Evolutionary conservation across 495 filamentous ascomycete species (phyloP).

Genomic region (Oleoguttula mirabilis): DNA sequence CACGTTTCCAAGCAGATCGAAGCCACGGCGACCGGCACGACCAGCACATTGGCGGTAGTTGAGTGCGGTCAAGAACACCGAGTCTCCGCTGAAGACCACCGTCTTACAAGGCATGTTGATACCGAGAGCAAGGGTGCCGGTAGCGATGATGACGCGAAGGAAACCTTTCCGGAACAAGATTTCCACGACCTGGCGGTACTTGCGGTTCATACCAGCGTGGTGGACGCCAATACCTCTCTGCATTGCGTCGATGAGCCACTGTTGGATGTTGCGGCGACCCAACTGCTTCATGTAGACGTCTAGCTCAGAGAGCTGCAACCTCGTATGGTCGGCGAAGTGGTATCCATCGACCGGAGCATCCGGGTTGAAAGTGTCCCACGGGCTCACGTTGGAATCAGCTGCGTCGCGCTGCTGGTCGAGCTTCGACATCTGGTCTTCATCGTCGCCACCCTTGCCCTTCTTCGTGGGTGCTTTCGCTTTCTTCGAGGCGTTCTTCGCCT

Average conservation of each 20-base stretch:
- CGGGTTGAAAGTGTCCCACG: constrained; percentile 52
- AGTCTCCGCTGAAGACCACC: constrained; percentile 63
- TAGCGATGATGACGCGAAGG: constrained; percentile 61
- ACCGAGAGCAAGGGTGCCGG: constrained; percentile 62
- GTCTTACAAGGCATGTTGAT: constrained; percentile 84
- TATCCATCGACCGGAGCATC: constrained; percentile 48
- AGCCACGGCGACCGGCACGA: constrained; percentile 66
- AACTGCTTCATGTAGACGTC: constrained; percentile 37
- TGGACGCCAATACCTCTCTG: constrained; percentile 60
- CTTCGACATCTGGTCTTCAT: constrained; percentile 38
- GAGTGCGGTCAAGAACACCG: constrained; percentile 56
- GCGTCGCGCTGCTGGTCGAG: constrained; percentile 42
- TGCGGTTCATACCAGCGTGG: constrained; percentile 66
- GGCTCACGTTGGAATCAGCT: constrained; percentile 40
- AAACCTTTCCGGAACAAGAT: constrained; percentile 64
- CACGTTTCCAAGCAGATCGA: constrained; percentile 69
- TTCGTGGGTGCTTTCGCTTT: constrained; percentile 32
- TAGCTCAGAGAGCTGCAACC: constrained; percentile 39
- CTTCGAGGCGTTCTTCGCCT: constrained; percentile 28
- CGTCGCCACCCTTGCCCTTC: constrained; percentile 26
- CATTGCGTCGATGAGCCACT: constrained; percentile 43
- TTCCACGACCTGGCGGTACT: constrained; percentile 60
- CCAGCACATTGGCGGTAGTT: constrained; percentile 67
- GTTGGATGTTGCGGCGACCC: constrained; percentile 31
- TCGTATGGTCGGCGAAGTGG: constrained; percentile 45